Evolutionary conservation across 768 basidiomycete genomes (phyloP).

Genomic region (Boletus rubropictus): DNA sequence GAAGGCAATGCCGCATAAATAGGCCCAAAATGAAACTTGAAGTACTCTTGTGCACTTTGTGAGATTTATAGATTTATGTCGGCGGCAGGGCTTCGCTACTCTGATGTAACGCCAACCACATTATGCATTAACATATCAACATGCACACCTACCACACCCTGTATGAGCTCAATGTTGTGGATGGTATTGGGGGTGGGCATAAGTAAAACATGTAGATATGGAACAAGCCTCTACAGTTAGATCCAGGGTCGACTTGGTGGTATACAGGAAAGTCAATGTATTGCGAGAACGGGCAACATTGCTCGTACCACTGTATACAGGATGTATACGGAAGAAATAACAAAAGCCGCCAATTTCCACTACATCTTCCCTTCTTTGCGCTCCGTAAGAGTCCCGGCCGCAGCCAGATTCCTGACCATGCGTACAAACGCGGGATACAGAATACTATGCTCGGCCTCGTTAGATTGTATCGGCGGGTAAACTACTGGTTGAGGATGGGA

Average conservation of each 20-base stretch:
- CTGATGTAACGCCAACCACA: not conserved
- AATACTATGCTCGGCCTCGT: conserved; percentile 14
- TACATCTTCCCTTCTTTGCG: conserved; percentile 1
- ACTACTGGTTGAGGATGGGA: conserved; percentile 21
- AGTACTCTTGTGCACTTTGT: conserved; percentile 4
- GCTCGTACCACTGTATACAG: too few species aligned
- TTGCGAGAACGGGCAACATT: too few species aligned
- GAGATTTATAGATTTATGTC: not conserved
- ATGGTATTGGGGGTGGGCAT: too few species aligned
- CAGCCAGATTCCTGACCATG: conserved; percentile 21
- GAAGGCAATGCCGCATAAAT: conserved; percentile 63
- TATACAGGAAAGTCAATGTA: too few species aligned
- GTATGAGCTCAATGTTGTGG: not conserved
- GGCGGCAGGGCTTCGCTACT: not conserved
- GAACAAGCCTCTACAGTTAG: not conserved
- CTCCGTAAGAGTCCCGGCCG: conserved; percentile 13
- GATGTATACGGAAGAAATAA: not conserved
- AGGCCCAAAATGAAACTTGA: not conserved
- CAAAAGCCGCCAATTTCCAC: not conserved
- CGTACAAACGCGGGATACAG: conserved; percentile 19
- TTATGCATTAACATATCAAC: conserved; percentile 2
- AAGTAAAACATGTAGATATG: not conserved
- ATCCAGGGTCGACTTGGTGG: not conserved
- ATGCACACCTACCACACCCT: not conserved
- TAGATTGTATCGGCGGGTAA: conserved; percentile 12